A percentile compares a stretch with the other conserved stretches of the same genome.
These are phyloP conservation scores for Paxillus rubicundulus DNA, from an alignment of 768 basidiomycete species.

Conservation along the genomic window DNA sequence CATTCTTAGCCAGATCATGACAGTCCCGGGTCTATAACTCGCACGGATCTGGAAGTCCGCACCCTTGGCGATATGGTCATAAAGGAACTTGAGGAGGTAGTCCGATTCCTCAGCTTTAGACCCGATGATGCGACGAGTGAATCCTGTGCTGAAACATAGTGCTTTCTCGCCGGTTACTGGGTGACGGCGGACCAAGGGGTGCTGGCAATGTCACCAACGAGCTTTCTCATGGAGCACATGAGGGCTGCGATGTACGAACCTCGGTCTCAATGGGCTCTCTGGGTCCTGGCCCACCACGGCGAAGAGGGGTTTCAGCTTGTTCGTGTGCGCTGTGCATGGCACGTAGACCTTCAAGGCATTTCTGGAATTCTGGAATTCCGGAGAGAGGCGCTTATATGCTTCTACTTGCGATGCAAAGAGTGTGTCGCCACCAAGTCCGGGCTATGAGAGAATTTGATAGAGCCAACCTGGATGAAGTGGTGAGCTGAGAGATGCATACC, in stretches of 20 bases:
- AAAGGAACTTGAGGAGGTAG: conserved; percentile 52
- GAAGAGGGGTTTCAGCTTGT: conserved; percentile 48
- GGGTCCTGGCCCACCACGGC: conserved; percentile 45
- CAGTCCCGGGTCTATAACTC: conserved; percentile 50
- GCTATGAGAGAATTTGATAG: conserved; percentile 23
- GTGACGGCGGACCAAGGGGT: conserved; percentile 55
- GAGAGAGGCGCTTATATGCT: conserved; percentile 58
- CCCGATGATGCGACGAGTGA: conserved; percentile 54
- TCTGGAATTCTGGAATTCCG: conserved; percentile 58
- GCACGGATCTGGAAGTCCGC: conserved; percentile 51
- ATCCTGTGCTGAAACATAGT: conserved; percentile 55
- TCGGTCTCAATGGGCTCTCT: conserved; percentile 49
- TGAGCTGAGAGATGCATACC: conserved; percentile 10
- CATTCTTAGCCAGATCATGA: conserved; percentile 51
- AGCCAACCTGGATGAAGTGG: neutral
- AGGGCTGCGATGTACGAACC: conserved; percentile 21
- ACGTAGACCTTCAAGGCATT: conserved; percentile 53
- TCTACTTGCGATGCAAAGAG: conserved; percentile 57
- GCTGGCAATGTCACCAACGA: conserved; percentile 28
- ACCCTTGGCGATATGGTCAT: conserved; percentile 50
- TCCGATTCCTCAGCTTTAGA: conserved; percentile 56
- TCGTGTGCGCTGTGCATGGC: conserved; percentile 55
- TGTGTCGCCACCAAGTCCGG: conserved; percentile 48
- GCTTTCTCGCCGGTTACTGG: conserved; percentile 65
- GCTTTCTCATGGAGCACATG: neutral